Percentiles rank a stretch among this genome's conserved stretches.
Evolutionary conservation across 148 eudicot species (phyloP).

Genomic region (Vaccinium darrowii): DNA sequence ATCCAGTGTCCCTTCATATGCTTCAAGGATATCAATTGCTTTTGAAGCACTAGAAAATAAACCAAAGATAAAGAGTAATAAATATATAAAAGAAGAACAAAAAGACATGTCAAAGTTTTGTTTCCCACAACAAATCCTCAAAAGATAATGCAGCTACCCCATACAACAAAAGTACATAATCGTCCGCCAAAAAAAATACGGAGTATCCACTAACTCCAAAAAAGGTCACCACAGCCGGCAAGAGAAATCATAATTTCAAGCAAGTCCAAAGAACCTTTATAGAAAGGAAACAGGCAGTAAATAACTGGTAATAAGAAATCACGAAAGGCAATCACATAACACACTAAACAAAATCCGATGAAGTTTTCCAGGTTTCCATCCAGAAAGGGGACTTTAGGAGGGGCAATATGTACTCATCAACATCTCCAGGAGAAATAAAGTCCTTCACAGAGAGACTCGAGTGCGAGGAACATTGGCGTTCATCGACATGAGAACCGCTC

Average conservation of each 20-base stretch:
- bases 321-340: neutral
- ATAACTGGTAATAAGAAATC: neutral
- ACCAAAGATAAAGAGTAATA: constrained; percentile 1
- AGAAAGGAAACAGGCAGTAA: neutral
- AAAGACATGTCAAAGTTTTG: neutral
- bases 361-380: constrained; percentile 12
- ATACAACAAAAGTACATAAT: neutral
- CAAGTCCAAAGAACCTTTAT: neutral
- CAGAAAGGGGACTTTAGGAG: neutral
- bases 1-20: constrained; percentile 98
- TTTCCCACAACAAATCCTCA: neutral
- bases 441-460: constrained; percentile 1
- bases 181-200: neutral
- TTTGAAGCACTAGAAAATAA: constrained; percentile 66
- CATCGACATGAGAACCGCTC: constrained; percentile 3
- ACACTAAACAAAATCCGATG: neutral
- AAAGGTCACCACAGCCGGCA: neutral
- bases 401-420: neutral
- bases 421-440: neutral
- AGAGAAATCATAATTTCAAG: neutral
- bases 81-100: neutral
- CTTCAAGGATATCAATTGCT: constrained; percentile 96
- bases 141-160: neutral
- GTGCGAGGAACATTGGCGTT: neutral
- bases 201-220: neutral